Conservation (phyloP, 371 early-diverging fungal species). For the Mortierella sp. region DNA sequence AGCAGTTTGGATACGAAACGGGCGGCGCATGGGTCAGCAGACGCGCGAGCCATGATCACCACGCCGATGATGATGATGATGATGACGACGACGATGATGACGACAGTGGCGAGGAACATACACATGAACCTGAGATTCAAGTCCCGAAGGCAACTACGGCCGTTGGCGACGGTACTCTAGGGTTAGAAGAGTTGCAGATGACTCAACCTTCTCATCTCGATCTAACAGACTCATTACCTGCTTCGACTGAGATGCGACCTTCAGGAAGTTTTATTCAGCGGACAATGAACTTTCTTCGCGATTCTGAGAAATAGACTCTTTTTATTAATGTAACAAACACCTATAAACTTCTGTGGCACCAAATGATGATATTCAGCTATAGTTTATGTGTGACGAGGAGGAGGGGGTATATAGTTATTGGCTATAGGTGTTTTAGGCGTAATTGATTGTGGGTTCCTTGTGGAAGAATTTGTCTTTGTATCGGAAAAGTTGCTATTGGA, state of each 20-base stretch:
- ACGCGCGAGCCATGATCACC: slow-evolving; percentile 36
- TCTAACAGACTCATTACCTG: slow-evolving; percentile 16
- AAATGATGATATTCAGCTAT: too few relatives aligned
- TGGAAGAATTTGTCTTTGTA: background rate
- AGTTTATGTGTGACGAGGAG: background rate
- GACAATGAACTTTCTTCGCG: slow-evolving; percentile 17
- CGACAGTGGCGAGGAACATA: background rate
- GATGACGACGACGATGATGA: slow-evolving; percentile 48
- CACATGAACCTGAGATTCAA: background rate
- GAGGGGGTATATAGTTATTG: background rate
- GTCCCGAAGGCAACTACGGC: background rate
- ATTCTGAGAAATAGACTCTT: background rate
- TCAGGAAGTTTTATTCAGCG: slow-evolving; percentile 9
- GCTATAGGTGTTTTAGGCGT: background rate
- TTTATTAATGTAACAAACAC: background rate
- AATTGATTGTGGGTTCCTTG: background rate
- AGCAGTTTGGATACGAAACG: slow-evolving; percentile 45
- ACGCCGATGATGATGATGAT: slow-evolving; percentile 52
- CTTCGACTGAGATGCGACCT: background rate
- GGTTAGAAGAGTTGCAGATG: slow-evolving; percentile 33
- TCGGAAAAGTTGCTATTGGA: background rate
- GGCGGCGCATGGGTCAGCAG: slow-evolving; percentile 43
- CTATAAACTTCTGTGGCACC: too few relatives aligned
- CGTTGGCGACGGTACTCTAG: slow-evolving; percentile 13
- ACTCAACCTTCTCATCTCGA: slow-evolving; percentile 43